Conservation (phyloP, 2,329 filamentous ascomycete genomes). For the Exutisphaerella laricina region DNA sequence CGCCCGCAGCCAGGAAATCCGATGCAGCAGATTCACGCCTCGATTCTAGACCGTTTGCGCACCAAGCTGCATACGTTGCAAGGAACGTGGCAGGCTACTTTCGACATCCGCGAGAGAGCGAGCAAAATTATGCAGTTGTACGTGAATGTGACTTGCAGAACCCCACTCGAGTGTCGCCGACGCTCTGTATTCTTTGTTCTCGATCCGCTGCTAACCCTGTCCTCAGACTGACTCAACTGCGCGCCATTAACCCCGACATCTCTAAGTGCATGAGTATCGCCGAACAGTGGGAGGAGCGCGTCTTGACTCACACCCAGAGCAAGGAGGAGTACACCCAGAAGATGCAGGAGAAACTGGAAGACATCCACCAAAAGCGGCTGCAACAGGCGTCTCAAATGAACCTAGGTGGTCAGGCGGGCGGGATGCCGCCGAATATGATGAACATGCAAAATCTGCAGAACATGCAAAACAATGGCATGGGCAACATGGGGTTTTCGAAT, state of each 20-base stretch:
- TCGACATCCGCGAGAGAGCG: constrained; percentile 28
- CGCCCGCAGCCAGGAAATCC: constrained; percentile 25
- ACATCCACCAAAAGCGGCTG: constrained; percentile 23
- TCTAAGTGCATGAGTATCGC: constrained; percentile 25
- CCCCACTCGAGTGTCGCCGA: background rate
- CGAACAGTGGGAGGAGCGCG: constrained; percentile 24
- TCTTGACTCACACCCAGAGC: constrained; percentile 21
- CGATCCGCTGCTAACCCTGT: constrained; percentile 7
- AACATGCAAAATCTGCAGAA: constrained; percentile 32
- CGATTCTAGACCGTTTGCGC: constrained; percentile 25
- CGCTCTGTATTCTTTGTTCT: constrained; percentile 8
- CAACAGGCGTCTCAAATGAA: constrained; percentile 13
- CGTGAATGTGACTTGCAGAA: constrained; percentile 12
- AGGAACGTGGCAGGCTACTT: constrained; percentile 31
- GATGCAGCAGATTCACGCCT: constrained; percentile 25
- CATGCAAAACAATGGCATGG: constrained; percentile 24
- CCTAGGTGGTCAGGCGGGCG: constrained; percentile 13
- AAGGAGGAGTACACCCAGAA: constrained; percentile 26
- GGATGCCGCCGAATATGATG: too few relatives aligned
- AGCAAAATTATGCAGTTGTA: constrained; percentile 31
- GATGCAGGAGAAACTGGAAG: constrained; percentile 26
- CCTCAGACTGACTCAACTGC: constrained; percentile 20
- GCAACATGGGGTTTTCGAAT: constrained; percentile 18
- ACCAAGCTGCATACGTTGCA: constrained; percentile 16
- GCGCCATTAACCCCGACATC: constrained; percentile 20